Base-by-base conservation (phyloP, 495 filamentous ascomycete genomes). In the Daldinia loculata region DNA sequence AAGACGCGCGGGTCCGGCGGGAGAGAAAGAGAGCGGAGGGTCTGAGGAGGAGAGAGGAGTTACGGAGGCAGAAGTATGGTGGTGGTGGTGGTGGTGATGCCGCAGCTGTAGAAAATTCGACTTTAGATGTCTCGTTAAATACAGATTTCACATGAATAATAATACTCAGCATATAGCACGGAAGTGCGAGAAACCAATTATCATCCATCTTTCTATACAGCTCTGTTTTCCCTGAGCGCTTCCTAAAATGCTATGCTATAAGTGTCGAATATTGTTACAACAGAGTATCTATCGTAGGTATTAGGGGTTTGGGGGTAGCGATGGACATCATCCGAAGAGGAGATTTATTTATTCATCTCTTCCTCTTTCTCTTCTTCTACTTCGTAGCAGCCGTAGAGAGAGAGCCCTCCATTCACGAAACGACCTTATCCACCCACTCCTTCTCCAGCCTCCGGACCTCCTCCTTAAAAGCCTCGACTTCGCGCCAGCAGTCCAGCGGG, bases 401-500 rank as follows among this genome's bases (percentile, higher is more conserved):
- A 0, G 8, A 1, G 24, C 3, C 30, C 7, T 9, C 32, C 32
- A 45, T 45, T 75, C 74, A 84, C 74, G 80, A 80, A 38, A 95
- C 87, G 68, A 95, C 90, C 80, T 89, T 92, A 74, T 95, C 89
- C 48, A 98, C 90, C 87, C 96, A 98, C 19, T 84, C 85, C 78
- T 87, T 90, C 84, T 98, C 95, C 80, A 98, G 76, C 77, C 83
- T 86, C 55, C 92, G 87, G 30, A 97, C 94, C 84, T 96, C 93
- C 72, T 85, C 85, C 86, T 92, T 95, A 74, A 99, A 99, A 30
- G 82, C 84, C 80, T 93, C 91, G 19, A 98, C 94, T 86, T 99
- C 96, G 79, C 88, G 86, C 91, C 93, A 98, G 85, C 95, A 99
- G 84, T 98, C 90, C 77, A 99, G 80, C 77, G 95, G 96, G 80